Percentiles rank a stretch among this genome's conserved stretches.
These are phyloP conservation scores for Hibiscus syriacus DNA, from an alignment of 345 rosid genomes.

Conservation along the genomic window DNA sequence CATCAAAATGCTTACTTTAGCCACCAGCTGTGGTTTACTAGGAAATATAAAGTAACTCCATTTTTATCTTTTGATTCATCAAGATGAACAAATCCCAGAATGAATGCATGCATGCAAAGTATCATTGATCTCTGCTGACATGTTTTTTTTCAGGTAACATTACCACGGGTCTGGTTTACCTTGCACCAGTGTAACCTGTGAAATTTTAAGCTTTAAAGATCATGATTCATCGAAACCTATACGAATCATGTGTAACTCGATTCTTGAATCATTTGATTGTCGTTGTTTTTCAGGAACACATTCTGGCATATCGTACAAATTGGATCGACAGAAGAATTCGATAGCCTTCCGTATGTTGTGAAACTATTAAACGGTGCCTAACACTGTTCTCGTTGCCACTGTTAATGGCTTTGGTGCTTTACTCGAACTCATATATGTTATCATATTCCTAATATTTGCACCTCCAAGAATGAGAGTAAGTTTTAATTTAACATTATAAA, in stretches of 20 bases:
- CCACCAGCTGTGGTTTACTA: conserved; percentile 25
- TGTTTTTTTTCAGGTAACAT: conserved; percentile 49
- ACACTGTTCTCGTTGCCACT: conserved; percentile 64
- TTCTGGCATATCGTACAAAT: conserved; percentile 59
- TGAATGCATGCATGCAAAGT: neutral
- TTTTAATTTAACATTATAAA: too few species aligned
- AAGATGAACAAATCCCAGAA: neutral
- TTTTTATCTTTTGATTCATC: neutral
- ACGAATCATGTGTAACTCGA: neutral
- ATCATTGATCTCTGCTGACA: neutral
- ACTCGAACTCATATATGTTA: conserved; percentile 41
- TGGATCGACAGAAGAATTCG: conserved; percentile 71
- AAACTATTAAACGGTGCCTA: conserved; percentile 63
- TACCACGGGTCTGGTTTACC: conserved; percentile 61
- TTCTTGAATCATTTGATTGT: neutral
- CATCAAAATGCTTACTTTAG: conserved; percentile 20
- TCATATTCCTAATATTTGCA: conserved; percentile 51
- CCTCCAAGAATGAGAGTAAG: conserved; percentile 44
- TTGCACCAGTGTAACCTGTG: conserved; percentile 54
- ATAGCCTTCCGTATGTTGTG: conserved; percentile 57
- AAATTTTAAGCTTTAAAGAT: neutral
- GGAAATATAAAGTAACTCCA: conserved; percentile 16
- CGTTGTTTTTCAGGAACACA: conserved; percentile 33
- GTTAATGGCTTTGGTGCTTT: conserved; percentile 68
- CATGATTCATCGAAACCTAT: neutral